A percentile compares a stretch with the other conserved stretches of the same genome.
These are phyloP conservation scores for sunflower (Helianthus annuus) DNA, from an alignment of 129 eudicot genomes.

Conservation along the genomic window DNA sequence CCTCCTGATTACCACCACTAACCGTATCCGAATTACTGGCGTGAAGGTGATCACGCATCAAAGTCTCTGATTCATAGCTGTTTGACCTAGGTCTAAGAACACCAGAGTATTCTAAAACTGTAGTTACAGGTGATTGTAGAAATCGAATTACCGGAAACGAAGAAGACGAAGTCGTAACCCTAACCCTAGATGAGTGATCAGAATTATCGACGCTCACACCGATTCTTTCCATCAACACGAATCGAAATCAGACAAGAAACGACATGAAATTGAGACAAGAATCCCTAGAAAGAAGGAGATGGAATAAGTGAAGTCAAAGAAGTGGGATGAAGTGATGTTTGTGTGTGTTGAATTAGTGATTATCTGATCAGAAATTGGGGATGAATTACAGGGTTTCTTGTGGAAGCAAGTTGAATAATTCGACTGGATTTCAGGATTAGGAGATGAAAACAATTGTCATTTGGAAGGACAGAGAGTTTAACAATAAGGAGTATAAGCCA, in stretches of 20 bases:
- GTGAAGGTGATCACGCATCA: conserved; percentile 17
- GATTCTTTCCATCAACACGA: conserved; percentile 24
- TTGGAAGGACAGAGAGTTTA: neutral
- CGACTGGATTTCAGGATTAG: neutral
- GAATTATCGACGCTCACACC: conserved; percentile 17
- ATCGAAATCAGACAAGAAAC: too few species aligned
- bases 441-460: conserved; percentile 10
- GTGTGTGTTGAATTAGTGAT: neutral
- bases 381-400: conserved; percentile 30
- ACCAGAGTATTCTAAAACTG: conserved; percentile 60
- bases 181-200: conserved; percentile 9
- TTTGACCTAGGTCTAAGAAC: conserved; percentile 41
- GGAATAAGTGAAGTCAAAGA: conserved; percentile 25
- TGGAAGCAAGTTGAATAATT: conserved; percentile 15
- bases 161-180: neutral
- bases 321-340: neutral
- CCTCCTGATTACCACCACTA: conserved; percentile 51
- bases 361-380: conserved; percentile 14
- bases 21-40: conserved; percentile 27
- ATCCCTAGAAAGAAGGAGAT: neutral
- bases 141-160: conserved; percentile 43
- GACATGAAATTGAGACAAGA: conserved; percentile 9
- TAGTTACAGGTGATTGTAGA: conserved; percentile 57
- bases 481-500: too few species aligned
- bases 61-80: conserved; percentile 40